Base-by-base conservation (phyloP, 257 asterid species). In the Nicotiana otophora region DNA sequence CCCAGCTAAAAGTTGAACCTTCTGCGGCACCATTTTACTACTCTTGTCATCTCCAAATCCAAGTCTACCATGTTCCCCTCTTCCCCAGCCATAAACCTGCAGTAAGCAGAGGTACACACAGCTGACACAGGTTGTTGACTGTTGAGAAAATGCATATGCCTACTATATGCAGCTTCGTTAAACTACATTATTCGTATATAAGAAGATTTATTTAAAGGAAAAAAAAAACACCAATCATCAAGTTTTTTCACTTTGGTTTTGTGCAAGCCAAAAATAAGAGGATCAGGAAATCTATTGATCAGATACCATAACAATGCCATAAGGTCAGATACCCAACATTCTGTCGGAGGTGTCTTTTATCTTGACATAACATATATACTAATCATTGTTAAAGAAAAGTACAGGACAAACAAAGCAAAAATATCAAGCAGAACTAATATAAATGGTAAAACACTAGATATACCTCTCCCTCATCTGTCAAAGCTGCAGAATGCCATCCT, bases 1-100 rank as follows among this genome's bases (percentile, higher is more conserved):
- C 84, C 95, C 97, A 19, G 82, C 97, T 66, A 93, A 89, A 87
- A 94, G 97, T 84, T 94, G 98, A 87, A 96, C 98, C 85, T 89
- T 91, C 86, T 94, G 99, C 77, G 99, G 98, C 86, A 96, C 97
- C 99, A 96, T 96, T 91, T 96, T 94, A 91, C 99, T 94, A 94
- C 97, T 93, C 89, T 96, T 93, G 92, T 94, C 99, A 86, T 94
- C 98, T 85, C 99, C 99, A 74, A 96, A 96, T 33, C 99, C 99
- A 83, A 96, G 98, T 89, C 98, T 93, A 57, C 99, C 98, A 51
- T 96, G 99, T 88, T 96, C 99, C 51, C 99, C 99, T 90, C 99
- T 91, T 72, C 99, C 99, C 99, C 99, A 96, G 55, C 97, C 97
- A 85, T 92, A 93, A 62, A 96, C 99, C 99, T 96, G 87, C 65